Conservation (phyloP, 768 basidiomycete species). For the Rhodotorula babjevae region DNA sequence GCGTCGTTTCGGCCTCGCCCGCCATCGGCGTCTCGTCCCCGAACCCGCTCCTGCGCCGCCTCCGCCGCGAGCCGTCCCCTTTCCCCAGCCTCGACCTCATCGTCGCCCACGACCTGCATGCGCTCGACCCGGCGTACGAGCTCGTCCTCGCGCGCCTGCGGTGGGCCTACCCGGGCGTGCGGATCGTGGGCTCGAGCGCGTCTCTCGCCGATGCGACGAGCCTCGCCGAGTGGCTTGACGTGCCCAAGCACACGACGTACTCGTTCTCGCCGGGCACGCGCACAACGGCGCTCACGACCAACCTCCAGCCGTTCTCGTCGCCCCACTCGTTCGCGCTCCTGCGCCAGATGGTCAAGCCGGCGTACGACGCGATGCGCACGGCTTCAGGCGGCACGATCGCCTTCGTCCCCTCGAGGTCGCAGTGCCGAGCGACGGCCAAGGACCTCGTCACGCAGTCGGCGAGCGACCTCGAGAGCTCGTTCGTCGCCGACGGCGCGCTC, state of each 20-base stretch:
- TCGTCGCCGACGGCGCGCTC: conserved; percentile 46
- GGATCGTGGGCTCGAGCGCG: conserved; percentile 70
- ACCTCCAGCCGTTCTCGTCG: conserved; percentile 73
- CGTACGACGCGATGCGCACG: conserved; percentile 63
- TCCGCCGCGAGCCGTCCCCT: conserved; percentile 28
- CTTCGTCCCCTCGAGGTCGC: conserved; percentile 79
- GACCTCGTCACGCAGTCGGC: conserved; percentile 86
- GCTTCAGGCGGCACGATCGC: conserved; percentile 57
- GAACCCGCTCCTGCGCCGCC: conserved; percentile 36
- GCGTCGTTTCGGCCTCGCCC: conserved; percentile 4
- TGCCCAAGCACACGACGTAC: conserved; percentile 58
- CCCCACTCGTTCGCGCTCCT: conserved; percentile 79
- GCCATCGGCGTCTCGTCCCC: conserved; percentile 43
- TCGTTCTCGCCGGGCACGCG: conserved; percentile 79
- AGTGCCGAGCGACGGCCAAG: conserved; percentile 66
- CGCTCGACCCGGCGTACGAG: conserved; percentile 75
- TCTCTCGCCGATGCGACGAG: conserved; percentile 76
- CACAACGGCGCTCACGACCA: conserved; percentile 67
- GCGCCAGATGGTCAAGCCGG: conserved; percentile 87
- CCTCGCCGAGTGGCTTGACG: conserved; percentile 73
- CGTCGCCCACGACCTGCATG: conserved; percentile 78
- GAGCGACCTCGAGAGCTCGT: conserved; percentile 57
- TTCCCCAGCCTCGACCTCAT: conserved; percentile 59
- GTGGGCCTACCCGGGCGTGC: conserved; percentile 59
- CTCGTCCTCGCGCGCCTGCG: conserved; percentile 68